phyloP scores from a whole-genome alignment of 805 yeast genomes.

The Barnettozyma sucrosica region DNA sequence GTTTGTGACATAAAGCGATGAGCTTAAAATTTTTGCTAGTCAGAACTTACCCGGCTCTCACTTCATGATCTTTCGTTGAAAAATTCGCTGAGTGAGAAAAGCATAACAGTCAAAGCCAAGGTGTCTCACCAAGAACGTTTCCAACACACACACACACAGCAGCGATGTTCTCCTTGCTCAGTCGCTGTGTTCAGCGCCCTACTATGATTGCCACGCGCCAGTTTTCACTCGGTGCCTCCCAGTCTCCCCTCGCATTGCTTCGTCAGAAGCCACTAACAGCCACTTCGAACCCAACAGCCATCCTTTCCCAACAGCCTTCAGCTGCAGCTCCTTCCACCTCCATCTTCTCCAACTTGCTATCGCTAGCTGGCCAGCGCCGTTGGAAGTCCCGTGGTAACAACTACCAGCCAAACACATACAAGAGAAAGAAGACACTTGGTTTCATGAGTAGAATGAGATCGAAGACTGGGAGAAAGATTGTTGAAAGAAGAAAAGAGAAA shows the following conservation, averaged over 20 bases:
- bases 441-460: conserved; percentile 79
- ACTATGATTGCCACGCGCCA: conserved; percentile 1
- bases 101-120: background rate
- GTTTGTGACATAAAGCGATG: background rate
- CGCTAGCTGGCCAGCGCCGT: conserved; percentile 47
- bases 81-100: background rate
- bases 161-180: conserved; percentile 6
- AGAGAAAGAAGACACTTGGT: conserved; percentile 86
- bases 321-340: conserved; percentile 10
- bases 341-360: conserved; percentile 25
- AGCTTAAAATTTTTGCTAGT: background rate
- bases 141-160: background rate
- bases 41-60: background rate
- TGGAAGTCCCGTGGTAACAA: conserved; percentile 92
- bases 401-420: conserved; percentile 87
- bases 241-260: conserved; percentile 4
- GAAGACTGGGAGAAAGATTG: conserved; percentile 69
- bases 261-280: conserved; percentile 3
- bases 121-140: background rate
- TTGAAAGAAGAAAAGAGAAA: conserved; percentile 74
- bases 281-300: conserved; percentile 5
- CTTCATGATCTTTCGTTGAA: background rate
- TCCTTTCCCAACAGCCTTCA: background rate
- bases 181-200: conserved; percentile 2
- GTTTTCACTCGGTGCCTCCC: background rate